Percentiles rank a stretch among this genome's conserved stretches.
phyloP scores from a whole-genome alignment of 805 yeast genomes.

The Lachancea kluyveri region DNA sequence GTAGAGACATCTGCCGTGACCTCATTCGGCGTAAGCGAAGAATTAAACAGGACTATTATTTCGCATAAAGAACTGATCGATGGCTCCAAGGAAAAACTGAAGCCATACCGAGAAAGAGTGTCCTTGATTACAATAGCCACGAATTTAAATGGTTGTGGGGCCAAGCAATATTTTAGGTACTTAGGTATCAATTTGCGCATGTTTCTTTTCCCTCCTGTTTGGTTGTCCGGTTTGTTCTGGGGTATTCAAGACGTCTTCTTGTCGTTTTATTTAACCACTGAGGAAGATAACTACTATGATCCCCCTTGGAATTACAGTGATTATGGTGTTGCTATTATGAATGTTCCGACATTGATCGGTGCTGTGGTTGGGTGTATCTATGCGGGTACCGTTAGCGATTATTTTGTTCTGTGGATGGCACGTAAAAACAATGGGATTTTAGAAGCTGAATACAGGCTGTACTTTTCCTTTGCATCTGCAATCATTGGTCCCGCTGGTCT shows the following conservation, averaged over 20 bases:
- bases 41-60: too few species aligned
- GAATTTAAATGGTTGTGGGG: slow-evolving; percentile 55
- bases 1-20: too few species aligned
- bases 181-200: slow-evolving; percentile 46
- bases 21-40: too few species aligned
- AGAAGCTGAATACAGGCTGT: slow-evolving; percentile 61
- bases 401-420: slow-evolving; percentile 56
- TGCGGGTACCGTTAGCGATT: slow-evolving; percentile 56
- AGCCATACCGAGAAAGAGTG: slow-evolving; percentile 41
- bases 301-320: slow-evolving; percentile 65
- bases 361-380: slow-evolving; percentile 60
- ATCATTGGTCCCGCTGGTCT: slow-evolving; percentile 57
- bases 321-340: slow-evolving; percentile 68
- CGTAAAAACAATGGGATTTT: slow-evolving; percentile 52
- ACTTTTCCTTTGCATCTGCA: slow-evolving; percentile 49
- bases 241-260: slow-evolving; percentile 74
- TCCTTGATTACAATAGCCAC: slow-evolving; percentile 50
- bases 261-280: slow-evolving; percentile 68
- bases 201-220: slow-evolving; percentile 58
- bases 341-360: slow-evolving; percentile 62
- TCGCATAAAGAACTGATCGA: too few species aligned
- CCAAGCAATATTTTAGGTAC: slow-evolving; percentile 56
- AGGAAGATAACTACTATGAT: slow-evolving; percentile 59
- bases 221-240: slow-evolving; percentile 69
- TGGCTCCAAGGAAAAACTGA: slow-evolving; percentile 38